Evolutionary conservation across 208 protist species (phyloP).

Genomic region (Trypanosomatidae sp.): DNA sequence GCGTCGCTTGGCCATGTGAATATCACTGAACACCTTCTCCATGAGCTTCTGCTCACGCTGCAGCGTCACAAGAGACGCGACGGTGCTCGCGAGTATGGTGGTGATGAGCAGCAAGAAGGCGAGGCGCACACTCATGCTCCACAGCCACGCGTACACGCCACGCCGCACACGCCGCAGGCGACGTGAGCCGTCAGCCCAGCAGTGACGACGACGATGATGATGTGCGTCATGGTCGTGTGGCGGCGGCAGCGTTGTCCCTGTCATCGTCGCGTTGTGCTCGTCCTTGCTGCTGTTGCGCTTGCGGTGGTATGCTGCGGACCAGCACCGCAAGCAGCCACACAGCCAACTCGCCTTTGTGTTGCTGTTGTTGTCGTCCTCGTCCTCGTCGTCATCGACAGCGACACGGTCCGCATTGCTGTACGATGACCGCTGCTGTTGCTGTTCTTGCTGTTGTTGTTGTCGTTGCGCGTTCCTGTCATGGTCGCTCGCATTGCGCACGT

Average conservation of each 20-base stretch:
- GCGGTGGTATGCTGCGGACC: background rate
- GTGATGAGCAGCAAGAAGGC: background rate
- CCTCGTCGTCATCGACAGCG: too few relatives aligned
- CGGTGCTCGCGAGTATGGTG: background rate
- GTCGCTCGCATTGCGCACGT: too few relatives aligned
- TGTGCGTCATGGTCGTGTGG: background rate
- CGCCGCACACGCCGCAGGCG: too few relatives aligned
- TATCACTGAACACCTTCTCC: background rate
- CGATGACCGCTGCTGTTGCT: too few relatives aligned
- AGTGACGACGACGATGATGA: background rate
- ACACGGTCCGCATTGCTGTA: too few relatives aligned
- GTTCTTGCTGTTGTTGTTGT: too few relatives aligned
- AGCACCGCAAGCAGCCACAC: too few relatives aligned
- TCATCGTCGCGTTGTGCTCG: background rate
- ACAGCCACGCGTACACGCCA: too few relatives aligned
- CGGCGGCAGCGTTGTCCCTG: background rate
- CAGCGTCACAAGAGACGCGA: background rate
- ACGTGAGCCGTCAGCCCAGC: background rate
- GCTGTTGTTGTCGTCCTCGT: too few relatives aligned
- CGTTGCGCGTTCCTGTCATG: too few relatives aligned
- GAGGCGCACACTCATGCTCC: background rate
- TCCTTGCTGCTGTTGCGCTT: background rate
- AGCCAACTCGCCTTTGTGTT: too few relatives aligned
- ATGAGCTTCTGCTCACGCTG: background rate
- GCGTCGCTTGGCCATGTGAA: background rate